Conservation (phyloP, 495 filamentous ascomycete species). For the Hamigera avellanea region DNA sequence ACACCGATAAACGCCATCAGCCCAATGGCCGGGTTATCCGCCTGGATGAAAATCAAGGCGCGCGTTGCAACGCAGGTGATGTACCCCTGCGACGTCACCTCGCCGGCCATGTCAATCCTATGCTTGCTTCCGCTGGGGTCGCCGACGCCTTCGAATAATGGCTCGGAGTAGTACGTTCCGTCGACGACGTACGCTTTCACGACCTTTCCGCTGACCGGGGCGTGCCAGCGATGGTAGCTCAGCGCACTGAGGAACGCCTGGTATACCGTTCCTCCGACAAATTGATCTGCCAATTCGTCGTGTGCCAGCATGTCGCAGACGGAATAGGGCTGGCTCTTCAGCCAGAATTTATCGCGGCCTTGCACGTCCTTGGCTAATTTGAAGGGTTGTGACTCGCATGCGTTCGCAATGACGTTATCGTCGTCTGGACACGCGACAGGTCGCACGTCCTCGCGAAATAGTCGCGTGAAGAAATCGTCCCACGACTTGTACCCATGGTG, state of each 20-base stretch:
- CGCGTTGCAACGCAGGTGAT: conserved; percentile 46
- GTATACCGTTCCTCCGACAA: conserved; percentile 52
- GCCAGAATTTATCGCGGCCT: conserved; percentile 45
- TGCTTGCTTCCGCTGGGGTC: conserved; percentile 32
- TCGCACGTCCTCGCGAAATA: conserved; percentile 32
- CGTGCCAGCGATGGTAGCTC: conserved; percentile 63
- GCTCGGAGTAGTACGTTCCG: conserved; percentile 62
- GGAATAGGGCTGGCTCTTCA: conserved; percentile 57
- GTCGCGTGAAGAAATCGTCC: conserved; percentile 57
- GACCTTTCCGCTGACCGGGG: conserved; percentile 48
- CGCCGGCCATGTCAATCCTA: conserved; percentile 41
- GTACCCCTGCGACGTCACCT: conserved; percentile 54
- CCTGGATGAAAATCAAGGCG: conserved; percentile 56
- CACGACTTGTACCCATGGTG: conserved; percentile 46
- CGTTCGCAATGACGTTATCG: conserved; percentile 37
- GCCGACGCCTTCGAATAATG: conserved; percentile 37
- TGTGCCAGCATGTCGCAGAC: conserved; percentile 50
- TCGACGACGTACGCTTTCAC: conserved; percentile 40
- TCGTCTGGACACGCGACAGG: conserved; percentile 33
- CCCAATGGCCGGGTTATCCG: conserved; percentile 54
- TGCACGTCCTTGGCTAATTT: conserved; percentile 14
- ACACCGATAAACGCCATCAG: conserved; percentile 54
- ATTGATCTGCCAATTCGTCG: conserved; percentile 37
- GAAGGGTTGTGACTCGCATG: conserved; percentile 49
- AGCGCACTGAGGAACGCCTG: conserved; percentile 55